Evolutionary conservation across 345 rosid species (phyloP).

Genomic region (Sisymbrium irio): DNA sequence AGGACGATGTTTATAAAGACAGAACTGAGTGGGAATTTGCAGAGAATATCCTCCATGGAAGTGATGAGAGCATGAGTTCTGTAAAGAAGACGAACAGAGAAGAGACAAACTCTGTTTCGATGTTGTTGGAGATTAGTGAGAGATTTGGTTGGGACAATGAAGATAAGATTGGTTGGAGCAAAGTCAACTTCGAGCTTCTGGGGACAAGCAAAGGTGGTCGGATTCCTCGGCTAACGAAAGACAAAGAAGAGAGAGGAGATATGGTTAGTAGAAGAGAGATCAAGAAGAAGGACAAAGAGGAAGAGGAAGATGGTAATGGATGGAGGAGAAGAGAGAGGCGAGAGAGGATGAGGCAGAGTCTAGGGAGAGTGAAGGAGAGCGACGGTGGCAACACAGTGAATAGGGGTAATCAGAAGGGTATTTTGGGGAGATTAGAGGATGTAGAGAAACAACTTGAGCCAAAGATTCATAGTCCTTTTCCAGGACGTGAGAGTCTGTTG

Average conservation of each 20-base stretch:
- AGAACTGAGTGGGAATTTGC: conserved; percentile 82
- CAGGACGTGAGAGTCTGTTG: conserved; percentile 63
- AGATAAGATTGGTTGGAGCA: conserved; percentile 68
- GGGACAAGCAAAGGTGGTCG: conserved; percentile 77
- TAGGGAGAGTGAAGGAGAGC: conserved; percentile 6
- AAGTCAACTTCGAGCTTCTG: conserved; percentile 58
- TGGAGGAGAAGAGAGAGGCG: conserved; percentile 37
- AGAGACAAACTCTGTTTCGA: conserved; percentile 41
- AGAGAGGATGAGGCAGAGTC: conserved; percentile 38
- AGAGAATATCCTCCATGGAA: conserved; percentile 50
- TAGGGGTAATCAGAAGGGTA: conserved; percentile 24
- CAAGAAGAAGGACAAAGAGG: conserved; percentile 20
- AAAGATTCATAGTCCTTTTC: conserved; percentile 49
- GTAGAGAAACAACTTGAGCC: conserved; percentile 28
- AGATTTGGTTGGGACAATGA: conserved; percentile 86
- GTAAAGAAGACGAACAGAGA: conserved; percentile 13
- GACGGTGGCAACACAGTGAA: conserved; percentile 30
- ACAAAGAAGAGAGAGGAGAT: background rate
- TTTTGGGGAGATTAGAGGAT: conserved; percentile 28
- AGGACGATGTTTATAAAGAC: conserved; percentile 65
- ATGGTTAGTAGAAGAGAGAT: conserved; percentile 19
- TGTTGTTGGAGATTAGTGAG: conserved; percentile 66
- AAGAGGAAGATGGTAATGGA: conserved; percentile 22
- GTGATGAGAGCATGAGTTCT: conserved; percentile 18
- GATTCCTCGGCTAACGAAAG: conserved; percentile 52